Conservation (phyloP, 768 basidiomycete species). For the Xanthoconium purpureum region DNA sequence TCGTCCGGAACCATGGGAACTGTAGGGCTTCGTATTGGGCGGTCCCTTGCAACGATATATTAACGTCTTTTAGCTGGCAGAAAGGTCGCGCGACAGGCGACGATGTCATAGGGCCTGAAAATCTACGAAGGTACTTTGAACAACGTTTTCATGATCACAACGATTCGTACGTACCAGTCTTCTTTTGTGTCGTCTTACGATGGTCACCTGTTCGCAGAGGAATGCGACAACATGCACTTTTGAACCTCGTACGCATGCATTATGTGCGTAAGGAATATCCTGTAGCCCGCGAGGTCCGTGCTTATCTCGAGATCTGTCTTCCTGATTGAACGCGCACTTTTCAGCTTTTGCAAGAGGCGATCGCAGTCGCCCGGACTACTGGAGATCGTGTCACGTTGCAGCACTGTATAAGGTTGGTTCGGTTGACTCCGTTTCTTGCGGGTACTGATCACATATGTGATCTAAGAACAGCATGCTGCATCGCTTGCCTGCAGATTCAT, state of each 20-base stretch:
- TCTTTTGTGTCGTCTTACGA: background rate
- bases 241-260: constrained; percentile 77
- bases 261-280: constrained; percentile 65
- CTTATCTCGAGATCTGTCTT: background rate
- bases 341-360: constrained; percentile 73
- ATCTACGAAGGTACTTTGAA: constrained; percentile 76
- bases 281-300: constrained; percentile 62
- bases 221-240: constrained; percentile 73
- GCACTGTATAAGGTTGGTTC: constrained; percentile 69
- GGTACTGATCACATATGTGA: constrained; percentile 12
- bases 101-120: constrained; percentile 65
- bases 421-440: background rate
- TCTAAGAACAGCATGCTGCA: constrained; percentile 55
- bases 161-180: constrained; percentile 61
- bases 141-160: constrained; percentile 78
- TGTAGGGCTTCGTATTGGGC: constrained; percentile 39
- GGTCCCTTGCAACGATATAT: background rate
- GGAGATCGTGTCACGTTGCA: constrained; percentile 72
- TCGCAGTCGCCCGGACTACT: constrained; percentile 68
- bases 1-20: constrained; percentile 54
- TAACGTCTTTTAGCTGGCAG: constrained; percentile 53
- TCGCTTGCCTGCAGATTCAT: constrained; percentile 54
- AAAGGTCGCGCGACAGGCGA: constrained; percentile 63
- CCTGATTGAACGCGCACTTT: constrained; percentile 2
- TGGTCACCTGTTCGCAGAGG: constrained; percentile 43